phyloP scores from a whole-genome alignment of 83 land plant species.

The Isoetes engelmannii region DNA sequence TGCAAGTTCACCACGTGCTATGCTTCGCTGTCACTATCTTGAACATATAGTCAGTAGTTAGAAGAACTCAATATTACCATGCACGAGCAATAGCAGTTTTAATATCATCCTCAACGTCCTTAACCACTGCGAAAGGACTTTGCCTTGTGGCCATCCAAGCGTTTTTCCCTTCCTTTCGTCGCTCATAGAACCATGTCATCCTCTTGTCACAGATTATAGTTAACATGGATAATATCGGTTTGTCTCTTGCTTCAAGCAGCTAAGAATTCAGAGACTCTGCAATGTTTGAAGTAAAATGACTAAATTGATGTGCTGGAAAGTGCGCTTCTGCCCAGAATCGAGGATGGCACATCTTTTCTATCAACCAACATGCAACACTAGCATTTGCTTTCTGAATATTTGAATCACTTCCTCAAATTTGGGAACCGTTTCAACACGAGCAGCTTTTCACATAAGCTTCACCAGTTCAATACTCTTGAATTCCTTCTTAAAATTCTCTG shows the following conservation, averaged over 20 bases:
- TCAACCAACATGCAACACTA: no score
- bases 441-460: no score
- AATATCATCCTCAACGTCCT: not conserved
- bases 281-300: not conserved
- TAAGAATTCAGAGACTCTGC: not conserved
- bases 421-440: no score
- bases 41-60: not conserved
- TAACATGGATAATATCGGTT: not conserved
- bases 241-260: not conserved
- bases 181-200: conserved; percentile 1
- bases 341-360: no score
- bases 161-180: not conserved
- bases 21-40: not conserved
- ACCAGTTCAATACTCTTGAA: no score
- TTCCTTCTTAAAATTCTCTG: no score
- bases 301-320: no score
- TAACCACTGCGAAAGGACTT: not conserved
- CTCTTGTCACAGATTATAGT: not conserved
- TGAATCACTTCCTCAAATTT: no score
- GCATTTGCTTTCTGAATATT: no score
- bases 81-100: not conserved
- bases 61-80: not conserved
- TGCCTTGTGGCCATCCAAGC: not conserved
- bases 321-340: no score
- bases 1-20: not conserved